Base-by-base conservation (phyloP, 768 basidiomycete genomes). In the Rubroboletus pulcherrimus region DNA sequence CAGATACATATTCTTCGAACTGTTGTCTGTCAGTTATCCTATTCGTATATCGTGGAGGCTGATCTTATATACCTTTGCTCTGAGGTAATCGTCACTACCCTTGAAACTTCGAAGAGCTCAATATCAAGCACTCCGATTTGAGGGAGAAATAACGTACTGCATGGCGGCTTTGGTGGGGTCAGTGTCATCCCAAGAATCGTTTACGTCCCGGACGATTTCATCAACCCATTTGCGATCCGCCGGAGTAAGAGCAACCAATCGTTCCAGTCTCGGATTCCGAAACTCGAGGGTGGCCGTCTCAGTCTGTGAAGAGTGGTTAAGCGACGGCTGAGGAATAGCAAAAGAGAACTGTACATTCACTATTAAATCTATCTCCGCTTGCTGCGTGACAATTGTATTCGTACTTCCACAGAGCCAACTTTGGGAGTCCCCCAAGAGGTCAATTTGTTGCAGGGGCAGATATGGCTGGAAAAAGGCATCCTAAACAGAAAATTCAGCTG, bases 181-280 rank as follows among this genome's bases (percentile, higher is more conserved):
- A 10, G 74, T 75, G 5, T 85, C 82, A 54, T 83, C 80, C 87
- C 88, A 95, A 8, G 81, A 80, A 49, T 89, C 85, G 57, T 91
- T 91, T 11, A 96, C 92, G 58, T 93, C 91, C 51, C 79, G 83
- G 39, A 95, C 81, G 53, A 96, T 85, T 62, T 96, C 93, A 66
- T 98, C 95, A 82, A 98, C 92, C 97, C 97, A 99, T 70, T 91
- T 95, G 55, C 96, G 77, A 70, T 98, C 97, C 1, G 95, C 93
- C 0, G 97, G 78, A 2, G 96, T 98, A 61, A 99, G 74, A 6
- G 82, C 84, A 21, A 87, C 83, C 34, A 86, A 75, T 30, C 89
- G 80, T 61, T 96, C 94, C 7, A 97, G 66, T 65, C 80, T 85
- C 4, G 86, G 82, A 68, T 98, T 87, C 39, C 87, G 79, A 74